Conservation (phyloP, 2,329 filamentous ascomycete species). For the Penicillium thymicola region DNA sequence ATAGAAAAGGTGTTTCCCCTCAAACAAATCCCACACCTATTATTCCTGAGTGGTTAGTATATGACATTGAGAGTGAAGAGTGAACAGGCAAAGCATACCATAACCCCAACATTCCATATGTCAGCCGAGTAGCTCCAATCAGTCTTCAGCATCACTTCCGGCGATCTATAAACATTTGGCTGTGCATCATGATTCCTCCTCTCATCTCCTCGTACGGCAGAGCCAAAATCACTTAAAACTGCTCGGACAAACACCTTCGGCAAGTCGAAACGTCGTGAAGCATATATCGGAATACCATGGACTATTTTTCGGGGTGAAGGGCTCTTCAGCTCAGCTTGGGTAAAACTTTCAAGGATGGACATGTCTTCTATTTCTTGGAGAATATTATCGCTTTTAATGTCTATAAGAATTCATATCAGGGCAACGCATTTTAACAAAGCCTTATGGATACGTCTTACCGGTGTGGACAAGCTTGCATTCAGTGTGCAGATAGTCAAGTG, state of each 20-base stretch:
- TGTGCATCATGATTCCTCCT: neutral
- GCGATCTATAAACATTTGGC: neutral
- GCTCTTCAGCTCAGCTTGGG: neutral
- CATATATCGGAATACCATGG: conserved; percentile 34
- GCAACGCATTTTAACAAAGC: neutral
- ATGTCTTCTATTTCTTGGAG: neutral
- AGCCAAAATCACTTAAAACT: neutral
- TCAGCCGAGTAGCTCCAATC: too few relatives aligned
- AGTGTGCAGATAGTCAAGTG: conserved; percentile 35
- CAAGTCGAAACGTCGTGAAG: conserved; percentile 33
- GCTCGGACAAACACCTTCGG: conserved; percentile 29
- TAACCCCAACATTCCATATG: too few relatives aligned
- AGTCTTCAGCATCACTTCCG: too few relatives aligned
- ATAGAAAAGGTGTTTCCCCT: too few relatives aligned
- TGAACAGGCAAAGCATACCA: too few relatives aligned
- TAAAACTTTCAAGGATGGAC: neutral
- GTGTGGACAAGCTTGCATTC: conserved; percentile 41
- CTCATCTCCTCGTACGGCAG: neutral
- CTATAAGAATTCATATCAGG: neutral
- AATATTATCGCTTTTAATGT: conserved; percentile 7
- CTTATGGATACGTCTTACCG: neutral
- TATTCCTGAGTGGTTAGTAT: too few relatives aligned
- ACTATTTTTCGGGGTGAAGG: conserved; percentile 27
- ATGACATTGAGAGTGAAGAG: too few relatives aligned
- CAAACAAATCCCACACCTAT: too few relatives aligned